Percentiles rank a stretch among this genome's conserved stretches.
Evolutionary conservation across 495 filamentous ascomycete genomes (phyloP).

Genomic region (Neurospora sp.): DNA sequence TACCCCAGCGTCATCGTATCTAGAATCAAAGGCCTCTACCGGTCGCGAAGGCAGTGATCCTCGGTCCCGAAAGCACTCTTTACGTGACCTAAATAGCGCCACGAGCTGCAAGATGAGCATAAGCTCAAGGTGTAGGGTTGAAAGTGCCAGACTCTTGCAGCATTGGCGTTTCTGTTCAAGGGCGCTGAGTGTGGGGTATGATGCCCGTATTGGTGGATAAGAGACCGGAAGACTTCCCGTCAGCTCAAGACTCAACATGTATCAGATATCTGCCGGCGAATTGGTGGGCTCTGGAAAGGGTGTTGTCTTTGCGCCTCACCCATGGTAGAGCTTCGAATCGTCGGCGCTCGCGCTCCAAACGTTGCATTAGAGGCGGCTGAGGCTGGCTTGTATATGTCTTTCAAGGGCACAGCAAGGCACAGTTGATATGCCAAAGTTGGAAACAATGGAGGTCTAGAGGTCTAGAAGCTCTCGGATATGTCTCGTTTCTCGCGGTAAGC

Average conservation of each 20-base stretch:
- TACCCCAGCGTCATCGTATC: neutral
- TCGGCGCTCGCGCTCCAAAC: neutral
- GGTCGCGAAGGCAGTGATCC: neutral
- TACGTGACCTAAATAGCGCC: neutral
- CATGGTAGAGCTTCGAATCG: neutral
- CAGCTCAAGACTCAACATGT: neutral
- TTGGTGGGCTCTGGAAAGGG: neutral
- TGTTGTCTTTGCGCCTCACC: neutral
- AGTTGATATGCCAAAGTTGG: neutral
- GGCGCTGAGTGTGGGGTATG: conserved; percentile 4
- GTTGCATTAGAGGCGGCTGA: neutral
- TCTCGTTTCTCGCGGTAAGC: neutral
- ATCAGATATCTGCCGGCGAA: neutral
- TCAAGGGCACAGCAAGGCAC: neutral
- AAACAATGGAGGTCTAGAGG: neutral
- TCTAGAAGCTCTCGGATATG: neutral
- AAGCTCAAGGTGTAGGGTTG: neutral
- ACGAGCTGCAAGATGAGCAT: neutral
- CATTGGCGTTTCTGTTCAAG: neutral
- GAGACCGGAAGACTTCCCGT: neutral
- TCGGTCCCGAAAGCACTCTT: conserved; percentile 2
- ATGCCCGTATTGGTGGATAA: conserved; percentile 2
- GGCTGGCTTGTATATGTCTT: neutral
- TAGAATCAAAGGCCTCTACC: neutral
- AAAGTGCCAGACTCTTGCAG: neutral